Evolutionary conservation across 495 filamentous ascomycete species (phyloP).

Genomic region (Penicillium fimorum): DNA sequence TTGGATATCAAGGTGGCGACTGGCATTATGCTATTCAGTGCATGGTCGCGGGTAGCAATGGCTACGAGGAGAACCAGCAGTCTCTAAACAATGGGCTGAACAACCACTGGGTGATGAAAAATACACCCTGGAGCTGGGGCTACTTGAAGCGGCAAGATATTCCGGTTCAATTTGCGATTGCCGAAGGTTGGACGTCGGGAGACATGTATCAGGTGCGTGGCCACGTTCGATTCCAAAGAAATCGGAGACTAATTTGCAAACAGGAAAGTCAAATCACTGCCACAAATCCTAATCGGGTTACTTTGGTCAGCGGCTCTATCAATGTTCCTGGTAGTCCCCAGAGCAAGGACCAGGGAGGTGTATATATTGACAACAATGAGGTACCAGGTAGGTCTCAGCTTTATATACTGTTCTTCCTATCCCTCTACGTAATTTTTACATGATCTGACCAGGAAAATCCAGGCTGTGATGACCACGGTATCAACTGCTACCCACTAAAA

Average conservation of each 20-base stretch:
- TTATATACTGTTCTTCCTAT: neutral
- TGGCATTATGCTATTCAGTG: constrained; percentile 53
- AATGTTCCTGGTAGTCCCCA: constrained; percentile 53
- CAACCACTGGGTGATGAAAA: constrained; percentile 52
- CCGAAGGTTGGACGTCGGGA: constrained; percentile 52
- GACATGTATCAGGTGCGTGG: constrained; percentile 54
- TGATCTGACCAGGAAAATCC: neutral
- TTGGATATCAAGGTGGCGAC: constrained; percentile 49
- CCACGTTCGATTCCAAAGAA: neutral
- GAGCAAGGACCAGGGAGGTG: constrained; percentile 41
- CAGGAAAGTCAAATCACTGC: constrained; percentile 53
- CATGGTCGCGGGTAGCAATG: constrained; percentile 51
- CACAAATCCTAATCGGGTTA: constrained; percentile 56
- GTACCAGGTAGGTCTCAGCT: constrained; percentile 35
- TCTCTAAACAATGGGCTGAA: constrained; percentile 51
- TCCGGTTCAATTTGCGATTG: constrained; percentile 54
- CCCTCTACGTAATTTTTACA: neutral
- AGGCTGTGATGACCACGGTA: constrained; percentile 44
- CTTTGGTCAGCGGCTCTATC: constrained; percentile 52
- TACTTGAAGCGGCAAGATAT: constrained; percentile 50
- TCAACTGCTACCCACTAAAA: constrained; percentile 54
- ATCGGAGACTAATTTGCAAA: neutral
- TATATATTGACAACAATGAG: constrained; percentile 58
- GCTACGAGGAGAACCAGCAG: constrained; percentile 51
- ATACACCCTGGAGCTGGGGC: constrained; percentile 55